Evolutionary conservation across 441 rosid species (phyloP).

Genomic region (Brassica balearica): DNA sequence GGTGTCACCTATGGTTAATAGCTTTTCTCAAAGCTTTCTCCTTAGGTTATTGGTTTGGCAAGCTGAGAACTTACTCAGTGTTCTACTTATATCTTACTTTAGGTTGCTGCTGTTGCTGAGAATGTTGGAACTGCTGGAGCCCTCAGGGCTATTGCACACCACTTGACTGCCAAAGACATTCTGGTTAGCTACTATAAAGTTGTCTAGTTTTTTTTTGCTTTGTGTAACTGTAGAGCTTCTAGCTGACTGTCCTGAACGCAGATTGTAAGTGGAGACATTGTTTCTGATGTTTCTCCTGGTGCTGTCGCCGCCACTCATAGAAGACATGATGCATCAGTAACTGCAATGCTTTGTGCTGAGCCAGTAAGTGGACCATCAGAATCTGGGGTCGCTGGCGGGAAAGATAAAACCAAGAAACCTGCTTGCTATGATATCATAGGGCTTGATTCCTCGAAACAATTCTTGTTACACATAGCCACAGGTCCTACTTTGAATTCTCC

Average conservation of each 20-base stretch:
- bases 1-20: not conserved
- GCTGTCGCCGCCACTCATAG: conserved; percentile 93
- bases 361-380: conserved; percentile 88
- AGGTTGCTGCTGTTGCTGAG: conserved; percentile 95
- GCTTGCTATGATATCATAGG: conserved; percentile 80
- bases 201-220: not conserved
- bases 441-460: conserved; percentile 75
- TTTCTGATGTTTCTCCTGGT: conserved; percentile 96
- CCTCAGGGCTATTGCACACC: conserved; percentile 83
- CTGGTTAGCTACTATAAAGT: conserved; percentile 59
- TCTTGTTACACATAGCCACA: conserved; percentile 82
- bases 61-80: too few species aligned
- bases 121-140: conserved; percentile 97
- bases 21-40: too few species aligned
- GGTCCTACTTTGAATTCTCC: conserved; percentile 53
- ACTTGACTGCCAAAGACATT: conserved; percentile 88
- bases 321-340: conserved; percentile 86
- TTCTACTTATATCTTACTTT: conserved; percentile 32
- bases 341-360: conserved; percentile 85
- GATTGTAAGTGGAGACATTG: conserved; percentile 97
- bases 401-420: conserved; percentile 92
- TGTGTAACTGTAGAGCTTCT: conserved; percentile 21
- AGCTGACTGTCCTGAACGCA: conserved; percentile 47
- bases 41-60: too few species aligned
- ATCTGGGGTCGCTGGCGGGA: conserved; percentile 69